phyloP scores from a whole-genome alignment of 306 rosid species.

The Bauhinia variegata region DNA sequence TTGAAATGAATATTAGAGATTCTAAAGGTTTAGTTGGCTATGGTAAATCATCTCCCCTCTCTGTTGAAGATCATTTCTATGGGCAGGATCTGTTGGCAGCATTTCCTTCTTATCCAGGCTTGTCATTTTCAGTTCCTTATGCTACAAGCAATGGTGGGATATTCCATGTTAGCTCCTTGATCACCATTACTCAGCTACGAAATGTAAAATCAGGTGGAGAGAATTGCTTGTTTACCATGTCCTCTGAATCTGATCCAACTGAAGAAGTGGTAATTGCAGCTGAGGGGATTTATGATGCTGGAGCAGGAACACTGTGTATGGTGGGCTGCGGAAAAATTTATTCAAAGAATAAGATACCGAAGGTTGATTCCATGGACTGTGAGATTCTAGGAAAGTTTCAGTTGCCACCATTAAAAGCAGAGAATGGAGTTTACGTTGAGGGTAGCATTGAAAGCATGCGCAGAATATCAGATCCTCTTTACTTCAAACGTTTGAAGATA shows the following conservation, averaged over 20 bases:
- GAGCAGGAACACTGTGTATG: constrained; percentile 61
- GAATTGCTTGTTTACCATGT: constrained; percentile 1
- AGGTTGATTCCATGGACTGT: constrained; percentile 42
- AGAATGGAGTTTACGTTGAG: constrained; percentile 18
- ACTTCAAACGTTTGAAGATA: constrained; percentile 43
- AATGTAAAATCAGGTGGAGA: not conserved
- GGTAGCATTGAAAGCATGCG: constrained; percentile 56
- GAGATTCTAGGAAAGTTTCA: constrained; percentile 45
- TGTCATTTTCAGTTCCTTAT: not conserved
- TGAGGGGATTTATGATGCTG: constrained; percentile 53
- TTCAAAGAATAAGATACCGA: not conserved
- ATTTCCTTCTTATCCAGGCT: not conserved
- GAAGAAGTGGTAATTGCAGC: constrained; percentile 34
- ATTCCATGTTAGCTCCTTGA: constrained; percentile 25
- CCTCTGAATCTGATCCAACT: not conserved
- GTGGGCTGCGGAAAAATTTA: constrained; percentile 46
- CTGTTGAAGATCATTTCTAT: constrained; percentile 25
- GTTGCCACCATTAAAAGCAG: constrained; percentile 32
- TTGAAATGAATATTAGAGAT: constrained; percentile 28
- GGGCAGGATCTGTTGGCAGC: not conserved
- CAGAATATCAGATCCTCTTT: constrained; percentile 36
- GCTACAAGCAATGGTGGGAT: not conserved
- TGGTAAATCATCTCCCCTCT: constrained; percentile 39
- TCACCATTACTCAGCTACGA: not conserved
- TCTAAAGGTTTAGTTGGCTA: not conserved